A percentile compares a stretch with the other conserved stretches of the same genome.
Conservation (phyloP, 805 yeast species). For the Torulaspora franciscae region DNA sequence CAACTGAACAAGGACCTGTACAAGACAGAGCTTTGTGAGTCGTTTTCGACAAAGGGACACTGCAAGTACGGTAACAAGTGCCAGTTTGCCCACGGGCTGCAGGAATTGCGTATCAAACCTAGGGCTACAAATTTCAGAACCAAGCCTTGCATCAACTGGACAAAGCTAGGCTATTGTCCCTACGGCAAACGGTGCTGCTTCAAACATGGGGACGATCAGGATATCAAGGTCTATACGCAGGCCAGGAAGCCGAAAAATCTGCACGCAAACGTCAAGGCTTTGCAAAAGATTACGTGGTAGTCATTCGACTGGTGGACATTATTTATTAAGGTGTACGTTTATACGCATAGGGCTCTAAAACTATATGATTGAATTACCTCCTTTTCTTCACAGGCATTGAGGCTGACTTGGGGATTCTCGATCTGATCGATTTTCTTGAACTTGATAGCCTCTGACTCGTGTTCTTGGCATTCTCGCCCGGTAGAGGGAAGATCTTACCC, state of each 20-base stretch:
- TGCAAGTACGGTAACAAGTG: constrained; percentile 91
- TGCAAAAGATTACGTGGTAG: constrained; percentile 34
- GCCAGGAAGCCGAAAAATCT: constrained; percentile 27
- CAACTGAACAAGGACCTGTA: constrained; percentile 59
- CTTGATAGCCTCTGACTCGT: constrained; percentile 19
- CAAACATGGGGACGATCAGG: constrained; percentile 58
- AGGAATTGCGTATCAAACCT: constrained; percentile 66
- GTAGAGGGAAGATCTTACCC: constrained; percentile 29
- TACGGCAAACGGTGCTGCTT: constrained; percentile 91
- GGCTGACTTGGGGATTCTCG: constrained; percentile 10
- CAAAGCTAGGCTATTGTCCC: constrained; percentile 72
- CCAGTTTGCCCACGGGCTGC: constrained; percentile 88
- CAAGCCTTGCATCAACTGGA: constrained; percentile 87
- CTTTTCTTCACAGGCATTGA: constrained; percentile 7
- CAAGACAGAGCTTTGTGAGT: constrained; percentile 86
- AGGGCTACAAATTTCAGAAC: constrained; percentile 79
- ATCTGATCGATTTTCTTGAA: constrained; percentile 14
- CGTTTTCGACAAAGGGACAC: constrained; percentile 59
- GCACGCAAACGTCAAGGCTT: constrained; percentile 30
- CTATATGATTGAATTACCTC: neutral
- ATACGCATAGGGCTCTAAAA: neutral
- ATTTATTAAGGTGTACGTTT: constrained; percentile 10
- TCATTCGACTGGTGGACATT: neutral
- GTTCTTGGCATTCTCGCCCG: constrained; percentile 20
- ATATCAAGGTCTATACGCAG: constrained; percentile 28